Evolutionary conservation across 306 rosid genomes (phyloP), one percentile per base, ranked within the genome.

Genomic region (Potentilla sterilis): DNA sequence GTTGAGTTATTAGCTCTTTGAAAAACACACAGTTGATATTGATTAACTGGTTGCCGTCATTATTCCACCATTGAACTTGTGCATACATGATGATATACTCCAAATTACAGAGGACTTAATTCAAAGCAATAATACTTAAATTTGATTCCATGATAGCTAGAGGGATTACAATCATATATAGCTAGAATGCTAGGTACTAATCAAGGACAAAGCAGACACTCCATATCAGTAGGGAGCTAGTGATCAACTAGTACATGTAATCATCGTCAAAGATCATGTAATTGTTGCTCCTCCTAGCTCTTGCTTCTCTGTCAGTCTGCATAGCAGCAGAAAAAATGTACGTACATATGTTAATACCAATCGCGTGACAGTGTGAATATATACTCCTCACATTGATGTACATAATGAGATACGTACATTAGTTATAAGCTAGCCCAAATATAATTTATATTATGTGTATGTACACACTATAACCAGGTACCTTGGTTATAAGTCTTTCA

Each of bases 401-500:
- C 28, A 2, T 51, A 18, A 51, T 51, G 4, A 51, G 5, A 2
- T 15, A 49, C 6, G 37, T 10, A 4, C 64, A 57, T 57, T 21
- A 28, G 58, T 52, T 52, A 52, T 1, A 11, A 47, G 18, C 16
- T 12, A 12, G 52, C 55, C 18, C 2, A n/a, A 21, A 54, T 4
- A 54, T 8, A 55, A 4, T 28, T 13, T 7, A 55, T 55, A 19
- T 9, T 21, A 21, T 57, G 34, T 10, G 63, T 54, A 3, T 14
- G 13, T 55, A 55, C 11, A n/a, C 19, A 48, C 54, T 58, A 24
- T 58, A 24, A 12, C 28, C 1, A 34, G 70, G 46, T 78, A 93
- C 98, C 97, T 83, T 90, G 87, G 42, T 85, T 19, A 95, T 92
- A 44, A 95, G 89, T 83, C 92, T 88, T 83, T 92, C 93, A 69